These are phyloP conservation scores for Saccharomycopsis microspora DNA, from an alignment of 805 yeast species.

Conservation along the genomic window DNA sequence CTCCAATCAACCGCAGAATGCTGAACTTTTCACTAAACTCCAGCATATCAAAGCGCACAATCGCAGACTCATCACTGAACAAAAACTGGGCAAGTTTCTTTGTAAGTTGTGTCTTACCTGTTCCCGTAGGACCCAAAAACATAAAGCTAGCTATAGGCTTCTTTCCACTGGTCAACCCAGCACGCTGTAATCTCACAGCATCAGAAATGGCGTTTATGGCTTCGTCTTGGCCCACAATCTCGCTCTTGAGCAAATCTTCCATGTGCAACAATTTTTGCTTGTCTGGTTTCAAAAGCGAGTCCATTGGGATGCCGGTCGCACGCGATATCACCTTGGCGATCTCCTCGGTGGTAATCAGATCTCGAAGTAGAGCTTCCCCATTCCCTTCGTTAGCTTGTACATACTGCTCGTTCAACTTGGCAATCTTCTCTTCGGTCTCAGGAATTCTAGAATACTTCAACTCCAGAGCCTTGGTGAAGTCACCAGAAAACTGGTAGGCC, in stretches of 20 bases:
- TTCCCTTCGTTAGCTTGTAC: conserved; percentile 24
- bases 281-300: conserved; percentile 85
- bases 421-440: conserved; percentile 21
- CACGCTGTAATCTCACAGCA: conserved; percentile 92
- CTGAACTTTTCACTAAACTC: conserved; percentile 95
- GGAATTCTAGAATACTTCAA: conserved; percentile 85
- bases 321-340: conserved; percentile 85
- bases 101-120: conserved; percentile 94
- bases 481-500: conserved; percentile 70
- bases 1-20: conserved; percentile 84
- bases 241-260: conserved; percentile 66
- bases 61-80: conserved; percentile 80
- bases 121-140: conserved; percentile 97
- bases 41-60: conserved; percentile 92
- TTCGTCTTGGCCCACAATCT: conserved; percentile 92
- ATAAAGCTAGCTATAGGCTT: conserved; percentile 94
- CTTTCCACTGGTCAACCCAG: conserved; percentile 89
- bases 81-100: conserved; percentile 86
- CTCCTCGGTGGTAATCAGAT: conserved; percentile 88
- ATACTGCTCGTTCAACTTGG: conserved; percentile 19
- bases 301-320: conserved; percentile 94
- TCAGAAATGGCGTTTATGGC: conserved; percentile 85
- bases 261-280: conserved; percentile 80
- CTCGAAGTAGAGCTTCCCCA: conserved; percentile 50
- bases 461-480: conserved; percentile 82